Evolutionary conservation across 192 early-diverging fungal genomes (phyloP).

Genomic region (Spinellus fusiger): DNA sequence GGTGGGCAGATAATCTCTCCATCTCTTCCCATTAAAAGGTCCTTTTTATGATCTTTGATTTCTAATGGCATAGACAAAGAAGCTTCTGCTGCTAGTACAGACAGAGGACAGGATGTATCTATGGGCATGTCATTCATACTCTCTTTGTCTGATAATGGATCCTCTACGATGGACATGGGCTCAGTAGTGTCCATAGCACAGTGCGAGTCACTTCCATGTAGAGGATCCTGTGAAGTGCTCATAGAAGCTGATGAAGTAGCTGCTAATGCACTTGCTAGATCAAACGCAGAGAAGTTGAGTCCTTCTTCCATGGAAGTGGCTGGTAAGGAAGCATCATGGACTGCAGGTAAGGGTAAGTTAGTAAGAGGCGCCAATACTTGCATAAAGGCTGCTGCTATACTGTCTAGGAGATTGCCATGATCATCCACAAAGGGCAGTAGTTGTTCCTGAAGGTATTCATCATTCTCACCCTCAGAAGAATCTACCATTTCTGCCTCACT

Average conservation of each 20-base stretch:
- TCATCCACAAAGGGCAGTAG: constrained; percentile 8
- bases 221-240: background rate
- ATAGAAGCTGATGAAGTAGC: background rate
- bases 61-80: background rate
- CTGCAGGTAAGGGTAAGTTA: background rate
- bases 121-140: constrained; percentile 2
- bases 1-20: background rate
- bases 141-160: background rate
- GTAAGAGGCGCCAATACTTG: constrained; percentile 12
- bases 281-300: constrained; percentile 7
- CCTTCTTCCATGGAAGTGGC: constrained; percentile 1
- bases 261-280: constrained; percentile 1
- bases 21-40: background rate
- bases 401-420: constrained; percentile 5
- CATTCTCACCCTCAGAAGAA: constrained; percentile 20
- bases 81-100: constrained; percentile 8
- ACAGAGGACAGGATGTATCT: constrained; percentile 11
- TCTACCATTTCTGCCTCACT: constrained; percentile 11
- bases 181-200: background rate
- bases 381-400: constrained; percentile 19
- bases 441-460: constrained; percentile 21
- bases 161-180: background rate
- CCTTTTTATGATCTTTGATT: background rate
- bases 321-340: background rate
- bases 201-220: background rate